phyloP scores from a whole-genome alignment of 2,329 filamentous ascomycete genomes.

The Xylariaceae sp. region DNA sequence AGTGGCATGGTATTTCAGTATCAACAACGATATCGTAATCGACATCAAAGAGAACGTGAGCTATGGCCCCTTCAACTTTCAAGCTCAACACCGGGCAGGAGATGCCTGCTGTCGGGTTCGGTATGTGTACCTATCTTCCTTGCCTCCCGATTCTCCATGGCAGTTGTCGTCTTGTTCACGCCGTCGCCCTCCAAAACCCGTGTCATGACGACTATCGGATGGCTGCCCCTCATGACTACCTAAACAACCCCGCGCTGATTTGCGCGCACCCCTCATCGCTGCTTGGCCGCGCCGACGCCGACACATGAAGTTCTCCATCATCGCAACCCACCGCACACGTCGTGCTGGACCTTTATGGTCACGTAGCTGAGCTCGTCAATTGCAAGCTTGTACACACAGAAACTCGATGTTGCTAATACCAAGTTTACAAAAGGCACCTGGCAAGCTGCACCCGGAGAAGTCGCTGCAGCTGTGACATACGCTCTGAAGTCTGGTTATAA shows the following conservation, averaged over 20 bases:
- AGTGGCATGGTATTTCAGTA: no score
- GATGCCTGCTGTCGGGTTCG: constrained; percentile 62
- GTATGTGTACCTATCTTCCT: constrained; percentile 34
- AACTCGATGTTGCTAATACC: constrained; percentile 4
- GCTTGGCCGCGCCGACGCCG: neutral
- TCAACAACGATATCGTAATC: no score
- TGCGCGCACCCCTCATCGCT: neutral
- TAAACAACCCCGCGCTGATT: constrained; percentile 1
- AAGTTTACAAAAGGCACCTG: constrained; percentile 51
- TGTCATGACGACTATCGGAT: no score
- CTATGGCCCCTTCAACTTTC: constrained; percentile 54
- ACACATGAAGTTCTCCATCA: neutral
- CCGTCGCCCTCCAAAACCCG: no score
- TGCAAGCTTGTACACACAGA: neutral
- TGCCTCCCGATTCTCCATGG: neutral
- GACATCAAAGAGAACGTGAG: constrained; percentile 14
- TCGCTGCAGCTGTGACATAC: constrained; percentile 53
- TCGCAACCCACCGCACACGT: neutral
- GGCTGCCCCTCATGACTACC: neutral
- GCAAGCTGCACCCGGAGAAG: constrained; percentile 58
- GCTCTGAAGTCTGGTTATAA: constrained; percentile 56
- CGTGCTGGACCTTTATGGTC: no score
- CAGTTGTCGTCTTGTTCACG: neutral
- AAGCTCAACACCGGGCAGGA: constrained; percentile 61
- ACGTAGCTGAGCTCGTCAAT: no score